Evolutionary conservation across 768 basidiomycete genomes (phyloP).

Genomic region (Rossbeevera mucosa): DNA sequence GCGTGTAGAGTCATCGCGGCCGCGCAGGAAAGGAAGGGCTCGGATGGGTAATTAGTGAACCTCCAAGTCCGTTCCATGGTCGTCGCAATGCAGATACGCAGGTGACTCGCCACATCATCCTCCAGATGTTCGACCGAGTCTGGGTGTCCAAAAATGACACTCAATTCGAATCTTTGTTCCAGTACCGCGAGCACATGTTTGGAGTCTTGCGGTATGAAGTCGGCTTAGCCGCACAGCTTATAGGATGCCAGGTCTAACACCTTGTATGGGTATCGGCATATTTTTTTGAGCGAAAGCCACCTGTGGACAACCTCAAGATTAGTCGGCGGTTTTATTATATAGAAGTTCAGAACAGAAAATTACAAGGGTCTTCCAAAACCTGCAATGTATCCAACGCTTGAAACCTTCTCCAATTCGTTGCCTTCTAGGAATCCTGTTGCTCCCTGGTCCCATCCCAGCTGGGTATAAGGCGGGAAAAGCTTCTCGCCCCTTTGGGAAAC

Average conservation of each 20-base stretch:
- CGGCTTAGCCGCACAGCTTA: neutral
- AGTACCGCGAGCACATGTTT: neutral
- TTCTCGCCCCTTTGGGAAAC: too few species aligned
- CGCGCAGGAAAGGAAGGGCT: constrained; percentile 10
- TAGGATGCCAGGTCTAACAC: neutral
- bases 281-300: constrained; percentile 6
- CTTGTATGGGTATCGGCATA: neutral
- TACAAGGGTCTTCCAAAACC: neutral
- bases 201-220: neutral
- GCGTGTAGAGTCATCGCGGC: constrained; percentile 1
- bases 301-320: too few species aligned
- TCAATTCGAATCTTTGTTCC: constrained; percentile 1
- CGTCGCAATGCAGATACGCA: constrained; percentile 5
- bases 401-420: neutral
- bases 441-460: neutral
- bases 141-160: constrained; percentile 1
- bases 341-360: too few species aligned
- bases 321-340: neutral
- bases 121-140: constrained; percentile 2
- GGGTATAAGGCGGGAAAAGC: neutral
- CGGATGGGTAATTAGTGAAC: constrained; percentile 16
- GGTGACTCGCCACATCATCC: constrained; percentile 7
- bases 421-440: neutral
- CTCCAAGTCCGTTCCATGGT: constrained; percentile 6
- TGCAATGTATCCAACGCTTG: neutral